Conservation (phyloP, 2,329 filamentous ascomycete species). For the Knoxdaviesia capensis region DNA sequence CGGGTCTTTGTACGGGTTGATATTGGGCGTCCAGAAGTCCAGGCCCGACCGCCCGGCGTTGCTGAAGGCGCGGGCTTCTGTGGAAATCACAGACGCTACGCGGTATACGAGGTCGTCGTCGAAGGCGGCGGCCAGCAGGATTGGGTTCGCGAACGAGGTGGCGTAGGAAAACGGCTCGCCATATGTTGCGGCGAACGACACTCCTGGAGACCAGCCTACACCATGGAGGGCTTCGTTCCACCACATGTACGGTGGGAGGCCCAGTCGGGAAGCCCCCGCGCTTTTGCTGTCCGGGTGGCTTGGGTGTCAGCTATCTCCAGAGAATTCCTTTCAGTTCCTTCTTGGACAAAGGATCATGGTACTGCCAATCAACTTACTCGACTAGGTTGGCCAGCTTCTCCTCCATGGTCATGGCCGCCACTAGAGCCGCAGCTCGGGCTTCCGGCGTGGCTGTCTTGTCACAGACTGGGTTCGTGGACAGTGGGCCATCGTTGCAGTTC, state of each 20-base stretch:
- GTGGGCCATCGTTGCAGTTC: constrained; percentile 12
- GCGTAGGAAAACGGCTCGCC: constrained; percentile 36
- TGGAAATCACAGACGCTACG: constrained; percentile 33
- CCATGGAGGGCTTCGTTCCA: constrained; percentile 46
- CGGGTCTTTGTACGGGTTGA: constrained; percentile 44
- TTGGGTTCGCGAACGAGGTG: constrained; percentile 45
- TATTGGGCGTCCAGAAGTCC: constrained; percentile 46
- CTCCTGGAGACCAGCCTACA: constrained; percentile 31
- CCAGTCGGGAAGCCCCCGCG: constrained; percentile 31
- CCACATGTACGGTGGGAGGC: constrained; percentile 37
- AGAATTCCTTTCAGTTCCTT: background rate
- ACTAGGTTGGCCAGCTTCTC: constrained; percentile 15
- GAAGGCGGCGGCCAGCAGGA: constrained; percentile 40
- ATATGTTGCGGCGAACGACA: constrained; percentile 13
- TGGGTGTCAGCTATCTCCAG: constrained; percentile 3
- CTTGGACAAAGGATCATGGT: too few species aligned
- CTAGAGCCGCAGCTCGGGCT: constrained; percentile 12
- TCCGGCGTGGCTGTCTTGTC: constrained; percentile 10
- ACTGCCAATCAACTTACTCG: constrained; percentile 8
- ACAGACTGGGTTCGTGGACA: constrained; percentile 14
- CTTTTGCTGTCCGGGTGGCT: constrained; percentile 10
- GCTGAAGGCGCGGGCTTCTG: constrained; percentile 44
- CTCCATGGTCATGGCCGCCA: constrained; percentile 12
- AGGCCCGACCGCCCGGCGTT: constrained; percentile 35
- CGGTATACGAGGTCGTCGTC: constrained; percentile 38